Evolutionary conservation across 164 flowering plant species (phyloP).

Genomic region (Sedum album): DNA sequence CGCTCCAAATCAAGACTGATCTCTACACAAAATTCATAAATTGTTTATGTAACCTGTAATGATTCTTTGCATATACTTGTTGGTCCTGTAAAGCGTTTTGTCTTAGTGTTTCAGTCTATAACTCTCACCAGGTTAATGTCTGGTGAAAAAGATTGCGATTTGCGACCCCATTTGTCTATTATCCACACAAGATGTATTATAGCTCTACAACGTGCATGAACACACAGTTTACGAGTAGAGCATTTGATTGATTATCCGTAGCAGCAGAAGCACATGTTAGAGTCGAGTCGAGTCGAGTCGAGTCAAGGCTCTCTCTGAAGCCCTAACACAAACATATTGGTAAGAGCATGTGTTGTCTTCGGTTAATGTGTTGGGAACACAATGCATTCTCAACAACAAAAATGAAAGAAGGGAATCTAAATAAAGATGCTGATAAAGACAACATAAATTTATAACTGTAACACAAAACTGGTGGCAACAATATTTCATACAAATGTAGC

Average conservation of each 20-base stretch:
- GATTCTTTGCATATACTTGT: not conserved
- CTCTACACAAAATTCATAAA: not conserved
- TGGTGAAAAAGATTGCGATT: too few relatives aligned
- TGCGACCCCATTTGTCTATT: too few relatives aligned
- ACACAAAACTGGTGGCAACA: not conserved
- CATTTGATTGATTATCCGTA: not conserved
- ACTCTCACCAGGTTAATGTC: too few relatives aligned
- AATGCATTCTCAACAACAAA: too few relatives aligned
- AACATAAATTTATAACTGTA: not conserved
- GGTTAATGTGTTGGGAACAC: too few relatives aligned
- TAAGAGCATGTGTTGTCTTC: not conserved
- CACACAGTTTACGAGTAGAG: too few relatives aligned
- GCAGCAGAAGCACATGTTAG: not conserved
- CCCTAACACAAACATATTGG: not conserved
- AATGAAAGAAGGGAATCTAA: too few relatives aligned
- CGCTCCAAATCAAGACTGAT: constrained; percentile 27
- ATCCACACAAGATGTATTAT: too few relatives aligned
- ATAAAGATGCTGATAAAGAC: not conserved
- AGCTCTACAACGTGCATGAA: too few relatives aligned
- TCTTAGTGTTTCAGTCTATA: too few relatives aligned
- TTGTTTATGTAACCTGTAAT: not conserved
- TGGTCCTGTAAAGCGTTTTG: not conserved
- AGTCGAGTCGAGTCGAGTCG: not conserved
- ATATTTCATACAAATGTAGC: not conserved
- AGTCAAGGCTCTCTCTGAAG: not conserved